Percentiles rank a stretch among this genome's conserved stretches.
Evolutionary conservation across 1,139 yeast genomes (phyloP).

Genomic region (Groenewaldozyma sp.): DNA sequence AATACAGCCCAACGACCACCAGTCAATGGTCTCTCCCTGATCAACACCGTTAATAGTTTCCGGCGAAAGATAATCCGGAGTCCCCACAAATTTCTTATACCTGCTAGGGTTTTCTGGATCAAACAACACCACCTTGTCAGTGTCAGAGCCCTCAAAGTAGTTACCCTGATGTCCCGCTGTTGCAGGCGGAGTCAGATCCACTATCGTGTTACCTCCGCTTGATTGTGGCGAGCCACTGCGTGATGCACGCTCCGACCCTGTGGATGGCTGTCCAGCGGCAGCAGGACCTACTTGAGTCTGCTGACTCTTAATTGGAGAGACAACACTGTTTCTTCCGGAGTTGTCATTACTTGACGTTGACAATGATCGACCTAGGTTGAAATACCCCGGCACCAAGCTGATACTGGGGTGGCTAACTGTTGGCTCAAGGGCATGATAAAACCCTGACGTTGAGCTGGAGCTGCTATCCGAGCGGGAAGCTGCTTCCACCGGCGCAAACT

Average conservation of each 20-base stretch:
- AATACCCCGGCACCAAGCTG: constrained; percentile 26
- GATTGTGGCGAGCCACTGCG: constrained; percentile 1
- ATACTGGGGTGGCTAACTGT: constrained; percentile 16
- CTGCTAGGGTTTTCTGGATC: constrained; percentile 20
- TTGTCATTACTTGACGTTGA: constrained; percentile 4
- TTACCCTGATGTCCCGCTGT: constrained; percentile 1
- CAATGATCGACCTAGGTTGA: constrained; percentile 13
- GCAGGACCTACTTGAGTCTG: not conserved
- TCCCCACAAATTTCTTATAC: constrained; percentile 69
- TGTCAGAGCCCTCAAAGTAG: constrained; percentile 1
- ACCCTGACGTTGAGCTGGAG: not conserved
- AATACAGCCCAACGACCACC: constrained; percentile 99
- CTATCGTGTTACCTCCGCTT: not conserved
- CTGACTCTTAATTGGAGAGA: not conserved
- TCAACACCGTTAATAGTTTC: constrained; percentile 84
- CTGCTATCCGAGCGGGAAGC: not conserved
- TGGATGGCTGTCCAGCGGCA: not conserved
- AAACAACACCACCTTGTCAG: constrained; percentile 19
- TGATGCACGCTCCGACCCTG: not conserved
- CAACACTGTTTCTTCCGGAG: too few relatives aligned
- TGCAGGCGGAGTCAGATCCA: not conserved
- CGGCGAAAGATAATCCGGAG: constrained; percentile 97
- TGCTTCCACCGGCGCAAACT: not conserved
- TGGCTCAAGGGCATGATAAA: not conserved
- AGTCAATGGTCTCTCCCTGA: constrained; percentile 83